These are phyloP conservation scores for Spergularia bocconei DNA, from an alignment of 148 eudicot species.

Conservation along the genomic window DNA sequence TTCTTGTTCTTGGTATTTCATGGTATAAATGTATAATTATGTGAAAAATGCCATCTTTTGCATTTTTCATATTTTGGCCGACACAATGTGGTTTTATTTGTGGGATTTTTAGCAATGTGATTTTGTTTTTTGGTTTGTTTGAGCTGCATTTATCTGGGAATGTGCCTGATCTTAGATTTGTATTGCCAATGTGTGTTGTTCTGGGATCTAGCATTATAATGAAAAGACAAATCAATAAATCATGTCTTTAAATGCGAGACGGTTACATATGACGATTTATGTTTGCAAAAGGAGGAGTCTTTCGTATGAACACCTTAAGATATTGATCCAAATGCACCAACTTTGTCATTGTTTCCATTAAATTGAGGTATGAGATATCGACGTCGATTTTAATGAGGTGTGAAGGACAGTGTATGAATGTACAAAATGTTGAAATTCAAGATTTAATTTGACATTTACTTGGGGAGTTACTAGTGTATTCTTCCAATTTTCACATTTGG, in stretches of 20 bases:
- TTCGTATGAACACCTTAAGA: neutral
- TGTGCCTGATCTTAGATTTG: neutral
- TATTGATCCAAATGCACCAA: neutral
- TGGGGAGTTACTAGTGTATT: neutral
- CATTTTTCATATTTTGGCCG: neutral
- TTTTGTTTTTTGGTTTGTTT: neutral
- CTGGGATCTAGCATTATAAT: neutral
- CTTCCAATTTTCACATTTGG: too few species aligned
- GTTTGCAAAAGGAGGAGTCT: slow-evolving; percentile 1
- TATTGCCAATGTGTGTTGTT: neutral
- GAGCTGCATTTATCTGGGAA: neutral
- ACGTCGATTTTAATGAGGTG: too few species aligned
- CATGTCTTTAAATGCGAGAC: neutral
- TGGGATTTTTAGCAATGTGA: slow-evolving; percentile 4
- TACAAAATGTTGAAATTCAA: neutral
- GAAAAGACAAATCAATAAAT: neutral
- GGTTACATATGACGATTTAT: too few species aligned
- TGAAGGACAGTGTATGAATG: too few species aligned
- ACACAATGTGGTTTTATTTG: neutral
- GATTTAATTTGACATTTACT: neutral
- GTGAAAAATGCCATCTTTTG: neutral
- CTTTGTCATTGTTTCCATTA: neutral
- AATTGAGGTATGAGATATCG: neutral
- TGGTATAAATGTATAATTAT: too few species aligned
- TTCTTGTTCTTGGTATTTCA: neutral